A percentile compares a stretch with the other conserved stretches of the same genome.
Conservation (phyloP, 345 rosid species). For the Salix exigua region DNA sequence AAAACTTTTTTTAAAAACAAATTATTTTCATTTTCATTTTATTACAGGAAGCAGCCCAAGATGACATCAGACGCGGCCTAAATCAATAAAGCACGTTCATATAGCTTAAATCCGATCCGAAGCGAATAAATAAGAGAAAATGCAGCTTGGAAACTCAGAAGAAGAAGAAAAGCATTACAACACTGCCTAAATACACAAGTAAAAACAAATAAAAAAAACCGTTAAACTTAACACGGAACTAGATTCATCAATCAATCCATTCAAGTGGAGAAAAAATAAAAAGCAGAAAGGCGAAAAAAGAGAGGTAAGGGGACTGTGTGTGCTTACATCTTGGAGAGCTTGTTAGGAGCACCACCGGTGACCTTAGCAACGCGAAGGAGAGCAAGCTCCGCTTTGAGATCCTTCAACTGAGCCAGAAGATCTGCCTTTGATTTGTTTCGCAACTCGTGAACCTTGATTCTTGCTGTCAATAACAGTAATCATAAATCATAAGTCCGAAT, state of each 20-base stretch:
- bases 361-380: conserved; percentile 75
- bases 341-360: conserved; percentile 71
- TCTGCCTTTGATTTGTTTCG: conserved; percentile 54
- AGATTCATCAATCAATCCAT: background rate
- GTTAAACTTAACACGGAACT: background rate
- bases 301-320: background rate
- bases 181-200: background rate
- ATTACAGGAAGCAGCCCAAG: background rate
- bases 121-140: background rate
- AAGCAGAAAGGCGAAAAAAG: background rate
- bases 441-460: conserved; percentile 70
- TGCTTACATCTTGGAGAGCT: conserved; percentile 59
- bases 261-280: background rate
- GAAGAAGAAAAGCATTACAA: background rate
- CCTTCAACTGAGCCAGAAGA: conserved; percentile 54
- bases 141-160: background rate
- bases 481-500: background rate
- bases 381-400: conserved; percentile 60
- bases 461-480: conserved; percentile 32
- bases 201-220: background rate
- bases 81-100: background rate
- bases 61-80: background rate
- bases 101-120: background rate
- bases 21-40: background rate
- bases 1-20: rapidly evolving